Base-by-base conservation (phyloP, 2,329 filamentous ascomycete species). In the Aspergillus novofumigatus region DNA sequence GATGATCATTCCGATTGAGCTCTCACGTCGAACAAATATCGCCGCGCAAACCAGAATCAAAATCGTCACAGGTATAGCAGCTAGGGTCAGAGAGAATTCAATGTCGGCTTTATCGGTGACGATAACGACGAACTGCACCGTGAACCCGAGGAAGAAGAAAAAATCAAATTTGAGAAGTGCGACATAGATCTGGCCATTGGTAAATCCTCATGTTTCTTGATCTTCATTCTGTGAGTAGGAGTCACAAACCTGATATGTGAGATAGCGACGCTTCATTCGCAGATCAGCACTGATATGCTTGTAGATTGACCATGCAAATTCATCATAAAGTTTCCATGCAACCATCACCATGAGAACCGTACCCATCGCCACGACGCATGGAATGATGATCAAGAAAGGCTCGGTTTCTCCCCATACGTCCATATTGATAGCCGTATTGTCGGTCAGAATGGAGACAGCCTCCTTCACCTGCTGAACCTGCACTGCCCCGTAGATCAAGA, bases 121-220 rank as follows among this genome's bases (percentile, higher is more conserved):
- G 58, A 97, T 89, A 66, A 99, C 93, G 54, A 97, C 84, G 75
- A 99, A 99, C 72, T 99, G 94, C 49, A 99, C 91, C 6, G 94
- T 97, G 75, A 99, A 99, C 54, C 93, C 94, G 52, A 99, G 86
- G 82, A 99, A 99, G 81, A 99, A 97, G 86, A 99, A 99, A 77
- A 99, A 97, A 78, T 99, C 94, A 74, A 99, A 99, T 77, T 99
- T 99, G 63, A 99, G 83, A 10, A 99, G 84, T 41, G 94, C 91
- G 69, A 99, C 97, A 76, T 97, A 99, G 74, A 99, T 92, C 92
- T 96, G 61, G 4, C 28, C 59, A 69, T 62, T 73, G 67, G 59
- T 58, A 45, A 62, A 55, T 14, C 20, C 9, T 25, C 44, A 7
- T 26, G 21, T 23, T 11, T 14, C 45, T 41, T 47, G 26, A 14